Conservation (phyloP, 1,284 basidiomycete genomes). For the Apiotrichum sp. region DNA sequence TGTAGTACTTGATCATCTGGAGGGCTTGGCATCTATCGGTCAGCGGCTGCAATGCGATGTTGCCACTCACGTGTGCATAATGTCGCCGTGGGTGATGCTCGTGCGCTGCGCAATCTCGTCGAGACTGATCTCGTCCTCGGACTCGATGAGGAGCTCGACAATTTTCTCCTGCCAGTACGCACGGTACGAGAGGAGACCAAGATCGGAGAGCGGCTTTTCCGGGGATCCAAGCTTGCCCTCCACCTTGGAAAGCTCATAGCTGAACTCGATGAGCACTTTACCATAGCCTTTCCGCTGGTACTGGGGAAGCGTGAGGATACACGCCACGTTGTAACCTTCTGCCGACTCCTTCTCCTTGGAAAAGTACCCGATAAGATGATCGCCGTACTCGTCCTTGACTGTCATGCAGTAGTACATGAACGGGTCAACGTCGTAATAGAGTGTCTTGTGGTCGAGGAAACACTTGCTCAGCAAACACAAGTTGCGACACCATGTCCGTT, state of each 20-base stretch:
- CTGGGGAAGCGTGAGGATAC: constrained; percentile 95
- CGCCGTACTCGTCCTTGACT: constrained; percentile 80
- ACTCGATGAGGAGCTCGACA: constrained; percentile 76
- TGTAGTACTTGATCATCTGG: constrained; percentile 93
- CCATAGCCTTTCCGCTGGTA: constrained; percentile 96
- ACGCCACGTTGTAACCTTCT: constrained; percentile 97
- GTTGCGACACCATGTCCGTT: constrained; percentile 95
- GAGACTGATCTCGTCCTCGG: constrained; percentile 70
- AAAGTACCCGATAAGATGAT: constrained; percentile 96
- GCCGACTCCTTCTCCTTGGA: constrained; percentile 99
- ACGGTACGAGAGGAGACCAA: constrained; percentile 87
- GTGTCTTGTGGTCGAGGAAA: constrained; percentile 98
- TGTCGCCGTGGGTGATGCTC: constrained; percentile 91
- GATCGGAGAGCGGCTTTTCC: constrained; percentile 93
- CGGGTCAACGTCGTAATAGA: constrained; percentile 99
- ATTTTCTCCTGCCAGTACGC: constrained; percentile 98
- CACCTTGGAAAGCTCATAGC: constrained; percentile 94
- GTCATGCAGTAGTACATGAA: constrained; percentile 99
- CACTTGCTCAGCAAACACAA: constrained; percentile 94
- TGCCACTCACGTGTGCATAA: constrained; percentile 84
- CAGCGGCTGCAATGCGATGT: constrained; percentile 25
- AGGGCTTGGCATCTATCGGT: constrained; percentile 73
- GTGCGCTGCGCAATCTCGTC: constrained; percentile 97
- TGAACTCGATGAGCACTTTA: constrained; percentile 94
- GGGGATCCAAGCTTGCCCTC: constrained; percentile 94